phyloP scores from a whole-genome alignment of 2,329 filamentous ascomycete species.

The Daldinia sp. region DNA sequence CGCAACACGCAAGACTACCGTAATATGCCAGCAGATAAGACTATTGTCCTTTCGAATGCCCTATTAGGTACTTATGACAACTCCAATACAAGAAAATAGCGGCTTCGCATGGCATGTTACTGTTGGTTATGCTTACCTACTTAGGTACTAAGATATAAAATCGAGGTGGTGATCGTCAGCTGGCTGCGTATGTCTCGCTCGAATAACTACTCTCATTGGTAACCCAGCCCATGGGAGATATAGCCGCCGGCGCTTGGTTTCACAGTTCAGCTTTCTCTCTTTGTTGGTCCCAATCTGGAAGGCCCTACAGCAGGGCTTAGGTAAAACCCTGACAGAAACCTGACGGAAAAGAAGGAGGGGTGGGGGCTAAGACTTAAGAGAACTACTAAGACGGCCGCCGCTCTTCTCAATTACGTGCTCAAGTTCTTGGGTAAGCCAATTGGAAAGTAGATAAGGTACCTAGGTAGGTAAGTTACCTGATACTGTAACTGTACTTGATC shows the following conservation, averaged over 20 bases:
- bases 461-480: slow-evolving; percentile 2
- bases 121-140: background rate
- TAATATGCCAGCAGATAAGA: slow-evolving; percentile 8
- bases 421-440: slow-evolving; percentile 10
- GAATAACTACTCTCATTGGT: slow-evolving; percentile 25
- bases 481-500: slow-evolving; percentile 13
- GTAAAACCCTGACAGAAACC: background rate
- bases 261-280: slow-evolving; percentile 26
- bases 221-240: slow-evolving; percentile 7
- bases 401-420: slow-evolving; percentile 35
- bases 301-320: slow-evolving; percentile 14
- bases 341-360: slow-evolving; percentile 17
- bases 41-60: background rate
- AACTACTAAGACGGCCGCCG: slow-evolving; percentile 10
- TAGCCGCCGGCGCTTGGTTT: slow-evolving; percentile 38
- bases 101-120: slow-evolving; percentile 1
- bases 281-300: slow-evolving; percentile 35
- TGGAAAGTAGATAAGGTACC: background rate
- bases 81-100: background rate
- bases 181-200: slow-evolving; percentile 9
- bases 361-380: slow-evolving; percentile 23
- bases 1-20: slow-evolving; percentile 15
- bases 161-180: slow-evolving; percentile 24
- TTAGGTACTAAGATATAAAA: background rate
- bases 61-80: background rate